Evolutionary conservation across 2,329 filamentous ascomycete genomes (phyloP), one percentile per base, ranked within the genome.

Genomic region (Colletotrichum musicola): DNA sequence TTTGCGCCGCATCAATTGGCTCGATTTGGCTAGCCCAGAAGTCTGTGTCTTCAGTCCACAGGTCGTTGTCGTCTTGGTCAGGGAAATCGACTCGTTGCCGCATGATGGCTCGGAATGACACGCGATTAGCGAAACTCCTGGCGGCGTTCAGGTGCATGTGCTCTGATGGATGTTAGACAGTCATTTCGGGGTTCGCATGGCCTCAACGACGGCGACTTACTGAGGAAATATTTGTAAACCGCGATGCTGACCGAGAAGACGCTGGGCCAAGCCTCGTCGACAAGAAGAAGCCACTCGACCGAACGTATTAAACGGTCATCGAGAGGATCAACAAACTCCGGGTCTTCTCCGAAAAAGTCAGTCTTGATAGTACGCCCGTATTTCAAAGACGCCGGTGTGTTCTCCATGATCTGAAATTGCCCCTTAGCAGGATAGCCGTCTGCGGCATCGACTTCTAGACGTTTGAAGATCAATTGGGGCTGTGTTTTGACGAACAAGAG

Each of bases 211-310:
- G 30, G 46, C 16, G 42, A 87, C 93, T 84, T 88, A 97, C 94
- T 87, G 54, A 97, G 85, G 75, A 98, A 94, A 69, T 91, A 90
- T 75, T 92, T 92, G 81, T 97, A 93, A n/a, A 95, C 87, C 73
- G 89, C 86, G 35, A 88, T 88, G 49, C 93, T 90, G 64, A 89
- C 85, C 18, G 83, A 80, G 74, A 95, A 93, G 22, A 93, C 90
- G 66, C 91, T 85, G 16, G 86, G 83, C 90, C 92, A 95, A 62
- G 92, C 86, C 13, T 88, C 91, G 57, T 92, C 88, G 9, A 95
- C 87, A 64, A 93, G 86, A 66, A 93, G 82, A 77, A 95, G 90
- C 95, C 95, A 98, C 75, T 97, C 93, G 68, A 98, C 81, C 44
- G 92, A 90, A 64, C 92, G 88, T 53, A 98, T 93, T 59, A 97